These are phyloP conservation scores for Claviceps quebecensis DNA, from an alignment of 2,329 filamentous ascomycete species.

Conservation along the genomic window DNA sequence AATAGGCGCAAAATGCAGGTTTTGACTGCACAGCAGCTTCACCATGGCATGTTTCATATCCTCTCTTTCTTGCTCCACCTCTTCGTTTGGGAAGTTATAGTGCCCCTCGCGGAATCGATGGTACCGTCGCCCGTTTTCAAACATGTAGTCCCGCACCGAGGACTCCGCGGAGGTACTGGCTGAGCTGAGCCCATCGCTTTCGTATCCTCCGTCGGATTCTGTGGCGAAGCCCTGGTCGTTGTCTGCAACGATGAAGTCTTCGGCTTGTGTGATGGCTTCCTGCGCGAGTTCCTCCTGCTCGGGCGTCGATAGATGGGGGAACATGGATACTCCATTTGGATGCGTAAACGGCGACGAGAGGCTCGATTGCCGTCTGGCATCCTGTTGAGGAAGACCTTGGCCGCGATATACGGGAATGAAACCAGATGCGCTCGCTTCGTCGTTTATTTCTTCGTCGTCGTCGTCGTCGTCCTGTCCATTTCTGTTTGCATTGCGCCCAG, in stretches of 20 bases:
- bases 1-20: conserved; percentile 39
- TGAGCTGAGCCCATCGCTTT: conserved; percentile 21
- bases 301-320: conserved; percentile 19
- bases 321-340: conserved; percentile 23
- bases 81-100: conserved; percentile 48
- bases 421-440: not conserved
- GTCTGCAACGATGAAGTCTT: conserved; percentile 23
- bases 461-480: not conserved
- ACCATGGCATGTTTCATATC: conserved; percentile 43
- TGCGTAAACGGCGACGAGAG: conserved; percentile 20
- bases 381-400: not conserved
- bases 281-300: conserved; percentile 23
- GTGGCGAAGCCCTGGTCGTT: conserved; percentile 11
- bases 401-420: not conserved
- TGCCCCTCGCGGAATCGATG: conserved; percentile 38
- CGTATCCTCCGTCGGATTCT: conserved; percentile 23
- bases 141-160: conserved; percentile 34
- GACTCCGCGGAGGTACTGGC: conserved; percentile 25
- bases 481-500: not conserved
- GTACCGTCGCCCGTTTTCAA: conserved; percentile 45
- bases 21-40: conserved; percentile 31
- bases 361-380: conserved; percentile 10
- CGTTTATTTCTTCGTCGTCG: not conserved
- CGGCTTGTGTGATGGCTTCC: conserved; percentile 22
- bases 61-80: conserved; percentile 42